Percentiles rank a stretch among this genome's conserved stretches.
Conservation (phyloP, 352 stramenopile species). For the Phytopythium aichiense region DNA sequence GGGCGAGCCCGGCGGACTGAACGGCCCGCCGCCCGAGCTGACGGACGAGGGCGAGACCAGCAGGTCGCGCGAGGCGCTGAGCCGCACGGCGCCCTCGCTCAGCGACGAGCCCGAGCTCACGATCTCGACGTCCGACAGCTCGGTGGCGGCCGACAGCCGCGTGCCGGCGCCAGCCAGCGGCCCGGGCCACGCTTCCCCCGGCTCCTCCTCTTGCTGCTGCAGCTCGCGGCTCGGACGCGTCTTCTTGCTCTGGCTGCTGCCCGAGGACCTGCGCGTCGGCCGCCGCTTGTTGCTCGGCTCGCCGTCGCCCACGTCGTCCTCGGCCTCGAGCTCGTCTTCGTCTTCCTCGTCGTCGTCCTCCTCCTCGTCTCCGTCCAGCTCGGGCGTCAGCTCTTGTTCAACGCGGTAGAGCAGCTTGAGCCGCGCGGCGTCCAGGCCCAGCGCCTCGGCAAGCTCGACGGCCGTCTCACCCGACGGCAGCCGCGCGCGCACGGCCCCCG, state of each 20-base stretch:
- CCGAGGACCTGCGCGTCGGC: slow-evolving; percentile 7
- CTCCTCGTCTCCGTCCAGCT: slow-evolving; percentile 13
- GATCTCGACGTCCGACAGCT: slow-evolving; percentile 17
- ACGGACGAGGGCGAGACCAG: slow-evolving; percentile 62
- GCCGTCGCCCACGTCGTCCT: slow-evolving; percentile 12
- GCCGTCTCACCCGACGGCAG: slow-evolving; percentile 45
- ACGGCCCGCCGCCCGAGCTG: slow-evolving; percentile 37
- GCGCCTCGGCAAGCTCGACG: slow-evolving; percentile 47
- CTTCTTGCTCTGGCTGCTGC: slow-evolving; percentile 7
- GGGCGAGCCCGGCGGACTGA: slow-evolving; percentile 23
- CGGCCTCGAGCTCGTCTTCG: slow-evolving; percentile 20
- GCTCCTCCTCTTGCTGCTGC: slow-evolving; percentile 10
- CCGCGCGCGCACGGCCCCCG: slow-evolving; percentile 36
- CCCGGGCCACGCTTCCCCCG: slow-evolving; percentile 13
- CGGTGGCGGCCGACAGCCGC: slow-evolving; percentile 12
- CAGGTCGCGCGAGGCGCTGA: slow-evolving; percentile 36
- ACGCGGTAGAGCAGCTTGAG: slow-evolving; percentile 45
- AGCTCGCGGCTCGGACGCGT: slow-evolving; percentile 6
- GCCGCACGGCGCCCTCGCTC: slow-evolving; percentile 15
- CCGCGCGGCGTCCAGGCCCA: slow-evolving; percentile 32
- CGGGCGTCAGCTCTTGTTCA: slow-evolving; percentile 14
- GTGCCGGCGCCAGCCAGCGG: slow-evolving; percentile 13
- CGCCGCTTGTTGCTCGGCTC: slow-evolving; percentile 10
- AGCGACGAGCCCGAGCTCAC: slow-evolving; percentile 40
- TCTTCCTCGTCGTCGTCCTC: slow-evolving; percentile 6